A percentile compares a stretch with the other conserved stretches of the same genome.
These are phyloP conservation scores for Alternaria incomplexa DNA, from an alignment of 2,329 filamentous ascomycete genomes.

Conservation along the genomic window DNA sequence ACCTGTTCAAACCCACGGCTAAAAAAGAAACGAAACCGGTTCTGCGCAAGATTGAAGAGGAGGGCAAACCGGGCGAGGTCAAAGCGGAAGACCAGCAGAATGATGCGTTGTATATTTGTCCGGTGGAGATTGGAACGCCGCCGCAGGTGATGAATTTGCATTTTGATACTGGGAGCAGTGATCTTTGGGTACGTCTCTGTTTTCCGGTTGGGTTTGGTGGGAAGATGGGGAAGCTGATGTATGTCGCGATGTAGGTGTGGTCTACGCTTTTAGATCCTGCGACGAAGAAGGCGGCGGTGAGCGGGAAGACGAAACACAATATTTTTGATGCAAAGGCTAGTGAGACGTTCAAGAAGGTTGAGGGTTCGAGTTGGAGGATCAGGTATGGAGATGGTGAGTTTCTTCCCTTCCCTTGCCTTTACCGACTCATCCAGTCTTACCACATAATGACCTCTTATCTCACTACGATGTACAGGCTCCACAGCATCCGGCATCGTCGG, in stretches of 20 bases:
- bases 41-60: constrained; percentile 9
- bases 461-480: neutral
- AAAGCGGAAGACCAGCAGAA: constrained; percentile 69
- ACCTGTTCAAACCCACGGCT: constrained; percentile 14
- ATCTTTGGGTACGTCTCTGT: constrained; percentile 63
- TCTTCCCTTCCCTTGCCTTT: neutral
- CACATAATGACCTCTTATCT: neutral
- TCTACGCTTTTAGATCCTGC: neutral
- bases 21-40: neutral
- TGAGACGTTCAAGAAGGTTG: constrained; percentile 60
- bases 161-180: constrained; percentile 74
- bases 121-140: constrained; percentile 69
- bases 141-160: constrained; percentile 65
- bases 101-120: constrained; percentile 69
- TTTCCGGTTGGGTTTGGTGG: neutral
- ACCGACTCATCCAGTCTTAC: too few relatives aligned
- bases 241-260: neutral
- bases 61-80: constrained; percentile 56
- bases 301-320: constrained; percentile 50
- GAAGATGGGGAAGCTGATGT: neutral
- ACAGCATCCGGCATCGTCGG: constrained; percentile 50
- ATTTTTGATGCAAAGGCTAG: constrained; percentile 68
- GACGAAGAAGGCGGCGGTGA: constrained; percentile 58
- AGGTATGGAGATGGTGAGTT: constrained; percentile 65
- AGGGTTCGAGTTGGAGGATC: constrained; percentile 67